Evolutionary conservation across 1,284 basidiomycete genomes (phyloP), one percentile per base, ranked within the genome.

Genomic region (Ceratobasidium sp.): DNA sequence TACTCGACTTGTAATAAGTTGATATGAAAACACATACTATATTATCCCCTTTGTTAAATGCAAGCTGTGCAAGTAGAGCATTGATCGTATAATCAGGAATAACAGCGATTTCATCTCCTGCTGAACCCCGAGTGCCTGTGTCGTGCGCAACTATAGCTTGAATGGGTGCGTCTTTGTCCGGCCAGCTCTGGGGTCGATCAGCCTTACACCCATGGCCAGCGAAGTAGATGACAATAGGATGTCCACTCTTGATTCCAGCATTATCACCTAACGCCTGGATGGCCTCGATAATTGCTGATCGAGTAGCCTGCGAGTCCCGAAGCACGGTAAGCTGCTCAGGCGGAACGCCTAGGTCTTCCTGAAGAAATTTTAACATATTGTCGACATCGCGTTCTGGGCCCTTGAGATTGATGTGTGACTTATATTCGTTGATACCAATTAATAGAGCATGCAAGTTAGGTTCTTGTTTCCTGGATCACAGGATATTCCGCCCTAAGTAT

Each of bases 131-230:
- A 6, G 22, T 54, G 27, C 22, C 27, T 33, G 51, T n/a, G 31
- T 67, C 65, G 17, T 22, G 36, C 4, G 65, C 48, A 14, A 67
- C 33, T 4, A 67, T n/a, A 3, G 27, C 47, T 56, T 67, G 65
- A 5, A 67, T 45, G 48, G 24, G 31, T 5, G n/a, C 29, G 11
- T 24, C 29, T 19, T 66, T 14, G 19, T 22, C 27, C 6, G 31
- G 31, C 47, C 51, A 33, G 14, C n/a, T 31, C 27, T 27, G 9
- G 17, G 65, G 50, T 8, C 48, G 31, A 3, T 15, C 7, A 2
- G 41, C 15, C 11, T 67, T 50, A 41, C 50, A 44, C 9, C 65
- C 65, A 36, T 67, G 51, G 27, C 65, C 65, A 4, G 65, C 48
- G 29, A 53, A 67, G 24, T 53, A 67, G 2, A 67, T 67, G 19